Evolutionary conservation across 2,329 filamentous ascomycete species (phyloP).

Genomic region (Ceratocystis huliohia): DNA sequence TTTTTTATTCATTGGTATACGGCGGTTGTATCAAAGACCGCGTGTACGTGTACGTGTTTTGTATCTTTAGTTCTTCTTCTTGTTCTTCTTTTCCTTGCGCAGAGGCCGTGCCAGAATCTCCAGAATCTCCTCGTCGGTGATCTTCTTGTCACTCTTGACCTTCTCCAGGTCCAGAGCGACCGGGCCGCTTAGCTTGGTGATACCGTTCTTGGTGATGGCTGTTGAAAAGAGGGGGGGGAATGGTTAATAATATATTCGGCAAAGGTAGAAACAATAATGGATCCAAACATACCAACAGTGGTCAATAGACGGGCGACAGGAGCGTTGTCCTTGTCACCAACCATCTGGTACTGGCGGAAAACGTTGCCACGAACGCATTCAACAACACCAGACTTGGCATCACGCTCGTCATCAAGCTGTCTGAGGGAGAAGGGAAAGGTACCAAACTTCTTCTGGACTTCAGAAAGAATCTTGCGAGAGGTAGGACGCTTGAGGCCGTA

Average conservation of each 20-base stretch:
- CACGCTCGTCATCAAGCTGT: slow-evolving; percentile 91
- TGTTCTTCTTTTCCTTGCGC: slow-evolving; percentile 86
- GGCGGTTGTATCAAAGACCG: not conserved
- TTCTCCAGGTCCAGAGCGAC: slow-evolving; percentile 64
- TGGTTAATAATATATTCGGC: slow-evolving; percentile 16
- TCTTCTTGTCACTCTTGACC: slow-evolving; percentile 94
- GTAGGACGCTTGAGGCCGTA: slow-evolving; percentile 90
- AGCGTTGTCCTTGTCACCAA: slow-evolving; percentile 80
- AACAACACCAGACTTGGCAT: slow-evolving; percentile 88
- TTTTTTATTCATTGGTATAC: slow-evolving; percentile 18
- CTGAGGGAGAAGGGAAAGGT: slow-evolving; percentile 95
- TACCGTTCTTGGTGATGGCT: slow-evolving; percentile 97
- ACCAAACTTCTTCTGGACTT: slow-evolving; percentile 94
- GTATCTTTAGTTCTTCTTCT: slow-evolving; percentile 47
- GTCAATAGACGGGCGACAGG: slow-evolving; percentile 78
- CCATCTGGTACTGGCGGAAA: slow-evolving; percentile 89
- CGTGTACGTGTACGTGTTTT: not conserved
- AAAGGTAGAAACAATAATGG: not conserved
- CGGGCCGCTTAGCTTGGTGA: slow-evolving; percentile 72
- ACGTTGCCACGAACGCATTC: slow-evolving; percentile 91
- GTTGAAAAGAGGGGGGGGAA: slow-evolving; percentile 13
- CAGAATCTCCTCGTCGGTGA: slow-evolving; percentile 86
- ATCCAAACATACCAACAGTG: slow-evolving; percentile 67
- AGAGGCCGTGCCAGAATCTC: slow-evolving; percentile 87
- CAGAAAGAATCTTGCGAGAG: slow-evolving; percentile 81